These are phyloP conservation scores for Neonectria hederae DNA, from an alignment of 2,329 filamentous ascomycete species.

Conservation along the genomic window DNA sequence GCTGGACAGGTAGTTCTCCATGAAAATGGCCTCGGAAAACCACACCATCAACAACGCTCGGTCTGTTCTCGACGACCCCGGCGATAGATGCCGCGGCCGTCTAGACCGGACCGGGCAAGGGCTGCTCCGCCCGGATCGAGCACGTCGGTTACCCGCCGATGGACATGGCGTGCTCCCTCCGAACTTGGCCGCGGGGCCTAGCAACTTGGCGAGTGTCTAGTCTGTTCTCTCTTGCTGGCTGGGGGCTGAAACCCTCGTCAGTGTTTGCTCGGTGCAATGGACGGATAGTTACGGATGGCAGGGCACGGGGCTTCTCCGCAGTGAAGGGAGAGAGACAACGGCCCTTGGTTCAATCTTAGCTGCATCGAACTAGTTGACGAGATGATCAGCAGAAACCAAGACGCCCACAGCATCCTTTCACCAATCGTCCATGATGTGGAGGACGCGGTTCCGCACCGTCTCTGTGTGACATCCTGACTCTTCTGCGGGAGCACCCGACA, in stretches of 20 bases:
- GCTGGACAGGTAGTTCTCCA: not conserved
- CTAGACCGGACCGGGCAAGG: constrained; percentile 32
- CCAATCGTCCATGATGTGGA: not conserved
- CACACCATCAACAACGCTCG: constrained; percentile 2
- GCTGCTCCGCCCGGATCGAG: constrained; percentile 38
- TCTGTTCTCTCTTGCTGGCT: not conserved
- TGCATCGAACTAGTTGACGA: not conserved
- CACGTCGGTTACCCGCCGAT: constrained; percentile 36
- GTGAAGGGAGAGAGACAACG: not conserved
- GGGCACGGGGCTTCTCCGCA: not conserved
- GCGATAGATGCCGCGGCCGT: constrained; percentile 22
- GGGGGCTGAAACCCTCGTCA: constrained; percentile 20
- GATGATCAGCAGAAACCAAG: not conserved
- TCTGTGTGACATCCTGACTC: not conserved
- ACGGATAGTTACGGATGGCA: not conserved
- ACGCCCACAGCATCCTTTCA: not conserved
- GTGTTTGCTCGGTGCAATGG: constrained; percentile 9
- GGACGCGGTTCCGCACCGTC: not conserved
- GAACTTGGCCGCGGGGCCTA: constrained; percentile 1
- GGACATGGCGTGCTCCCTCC: constrained; percentile 28
- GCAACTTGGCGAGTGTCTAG: not conserved
- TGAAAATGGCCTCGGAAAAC: not conserved
- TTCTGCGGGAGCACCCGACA: constrained; percentile 17
- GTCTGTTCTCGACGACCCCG: constrained; percentile 2
- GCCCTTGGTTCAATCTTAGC: not conserved